Percentiles rank a stretch among this genome's conserved stretches.
These are phyloP conservation scores for Metarhizium guizhouense DNA, from an alignment of 2,329 filamentous ascomycete species.

Conservation along the genomic window DNA sequence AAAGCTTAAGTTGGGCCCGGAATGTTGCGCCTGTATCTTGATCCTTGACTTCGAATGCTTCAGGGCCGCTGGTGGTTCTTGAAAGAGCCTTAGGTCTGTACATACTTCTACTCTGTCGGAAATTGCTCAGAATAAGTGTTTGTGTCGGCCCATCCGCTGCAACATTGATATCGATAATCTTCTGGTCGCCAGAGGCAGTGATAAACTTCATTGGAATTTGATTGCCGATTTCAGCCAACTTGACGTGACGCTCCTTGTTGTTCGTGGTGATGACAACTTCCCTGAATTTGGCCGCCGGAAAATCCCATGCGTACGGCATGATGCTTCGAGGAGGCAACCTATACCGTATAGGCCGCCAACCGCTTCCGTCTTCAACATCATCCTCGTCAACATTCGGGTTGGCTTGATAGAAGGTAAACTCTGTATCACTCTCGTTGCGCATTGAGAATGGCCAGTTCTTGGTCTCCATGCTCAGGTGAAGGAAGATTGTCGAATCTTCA, in stretches of 20 bases:
- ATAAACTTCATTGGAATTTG: constrained; percentile 88
- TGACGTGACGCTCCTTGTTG: constrained; percentile 70
- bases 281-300: constrained; percentile 92
- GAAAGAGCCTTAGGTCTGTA: constrained; percentile 56
- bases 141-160: constrained; percentile 93
- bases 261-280: constrained; percentile 64
- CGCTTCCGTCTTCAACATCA: constrained; percentile 70
- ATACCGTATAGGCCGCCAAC: constrained; percentile 89
- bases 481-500: constrained; percentile 87
- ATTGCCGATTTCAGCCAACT: constrained; percentile 92
- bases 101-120: constrained; percentile 83
- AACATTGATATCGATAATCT: constrained; percentile 95
- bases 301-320: constrained; percentile 99
- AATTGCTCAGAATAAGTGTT: constrained; percentile 88
- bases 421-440: constrained; percentile 93
- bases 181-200: constrained; percentile 57
- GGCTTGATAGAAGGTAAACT: constrained; percentile 94
- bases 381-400: constrained; percentile 91
- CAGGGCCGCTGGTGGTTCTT: constrained; percentile 38
- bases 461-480: constrained; percentile 81
- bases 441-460: constrained; percentile 99
- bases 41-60: constrained; percentile 83
- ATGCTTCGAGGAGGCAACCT: constrained; percentile 88
- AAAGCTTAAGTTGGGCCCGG: constrained; percentile 77
- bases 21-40: constrained; percentile 83